Percentiles rank a stretch among this genome's conserved stretches.
Evolutionary conservation across 163 green algal species (phyloP).

Genomic region (Chloromonas sp.): DNA sequence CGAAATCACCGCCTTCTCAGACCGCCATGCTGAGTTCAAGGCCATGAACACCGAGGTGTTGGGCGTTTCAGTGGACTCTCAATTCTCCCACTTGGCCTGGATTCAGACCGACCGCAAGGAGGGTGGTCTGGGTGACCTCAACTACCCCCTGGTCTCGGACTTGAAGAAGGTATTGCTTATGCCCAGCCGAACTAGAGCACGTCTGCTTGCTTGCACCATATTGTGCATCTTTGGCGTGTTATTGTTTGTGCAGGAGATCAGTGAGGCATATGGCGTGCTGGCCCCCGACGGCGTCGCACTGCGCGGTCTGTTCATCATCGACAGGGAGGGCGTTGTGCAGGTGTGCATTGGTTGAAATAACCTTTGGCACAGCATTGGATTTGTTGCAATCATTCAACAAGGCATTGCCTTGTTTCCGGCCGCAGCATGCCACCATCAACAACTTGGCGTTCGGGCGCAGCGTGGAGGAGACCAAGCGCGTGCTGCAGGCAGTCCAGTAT

Average conservation of each 20-base stretch:
- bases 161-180: slow-evolving; percentile 68
- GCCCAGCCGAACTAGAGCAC: no score
- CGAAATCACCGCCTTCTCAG: slow-evolving; percentile 97
- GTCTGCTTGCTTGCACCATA: no score
- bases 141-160: slow-evolving; percentile 93
- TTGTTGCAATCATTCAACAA: not conserved
- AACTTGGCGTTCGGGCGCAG: slow-evolving; percentile 94
- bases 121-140: slow-evolving; percentile 79
- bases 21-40: slow-evolving; percentile 88
- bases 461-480: slow-evolving; percentile 94
- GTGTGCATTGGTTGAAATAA: not conserved
- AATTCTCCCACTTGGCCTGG: slow-evolving; percentile 95
- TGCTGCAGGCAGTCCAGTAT: slow-evolving; percentile 83
- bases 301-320: slow-evolving; percentile 98
- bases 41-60: slow-evolving; percentile 85
- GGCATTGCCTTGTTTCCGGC: not conserved
- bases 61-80: slow-evolving; percentile 90
- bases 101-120: slow-evolving; percentile 89
- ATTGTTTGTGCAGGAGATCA: slow-evolving; percentile 11
- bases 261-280: slow-evolving; percentile 64
- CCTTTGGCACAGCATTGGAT: not conserved
- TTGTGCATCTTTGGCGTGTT: no score
- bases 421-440: slow-evolving; percentile 98
- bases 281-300: slow-evolving; percentile 92
- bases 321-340: slow-evolving; percentile 94